Conservation (phyloP, 768 basidiomycete genomes). For the Suillus placidus region DNA sequence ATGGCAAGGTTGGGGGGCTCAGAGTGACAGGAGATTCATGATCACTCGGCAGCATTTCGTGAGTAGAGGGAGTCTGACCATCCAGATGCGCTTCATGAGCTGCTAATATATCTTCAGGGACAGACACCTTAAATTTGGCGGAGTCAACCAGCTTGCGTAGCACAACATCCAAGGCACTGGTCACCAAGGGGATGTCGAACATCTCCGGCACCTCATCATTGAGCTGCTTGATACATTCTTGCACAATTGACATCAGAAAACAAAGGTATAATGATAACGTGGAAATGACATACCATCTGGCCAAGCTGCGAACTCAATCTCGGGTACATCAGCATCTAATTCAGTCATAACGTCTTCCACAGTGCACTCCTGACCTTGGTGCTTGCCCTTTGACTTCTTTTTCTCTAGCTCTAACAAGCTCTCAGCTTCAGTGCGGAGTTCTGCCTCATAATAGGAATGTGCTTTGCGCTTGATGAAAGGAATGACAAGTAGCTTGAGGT, state of each 20-base stretch:
- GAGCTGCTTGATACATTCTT: not conserved
- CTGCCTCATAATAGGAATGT: not conserved
- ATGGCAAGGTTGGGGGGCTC: no score
- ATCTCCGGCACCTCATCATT: not conserved
- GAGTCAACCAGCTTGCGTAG: not conserved
- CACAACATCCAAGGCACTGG: not conserved
- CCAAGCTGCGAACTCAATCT: not conserved
- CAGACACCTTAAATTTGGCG: no score
- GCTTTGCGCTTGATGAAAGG: not conserved
- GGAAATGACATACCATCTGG: not conserved
- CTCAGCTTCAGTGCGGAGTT: not conserved
- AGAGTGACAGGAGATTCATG: not conserved
- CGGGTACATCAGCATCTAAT: not conserved
- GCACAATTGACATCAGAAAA: not conserved
- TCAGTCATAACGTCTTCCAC: not conserved
- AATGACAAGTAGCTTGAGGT: not conserved
- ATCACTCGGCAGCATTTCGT: no score
- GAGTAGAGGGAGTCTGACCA: no score
- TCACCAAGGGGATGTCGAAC: not conserved
- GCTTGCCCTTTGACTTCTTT: slow-evolving; percentile 1
- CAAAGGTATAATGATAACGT: not conserved
- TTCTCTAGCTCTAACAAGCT: not conserved
- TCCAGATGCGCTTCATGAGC: no score
- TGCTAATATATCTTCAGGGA: no score
- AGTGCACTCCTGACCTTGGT: not conserved